Base-by-base conservation (phyloP, 257 asterid species). In the Solanum sejunctum region DNA sequence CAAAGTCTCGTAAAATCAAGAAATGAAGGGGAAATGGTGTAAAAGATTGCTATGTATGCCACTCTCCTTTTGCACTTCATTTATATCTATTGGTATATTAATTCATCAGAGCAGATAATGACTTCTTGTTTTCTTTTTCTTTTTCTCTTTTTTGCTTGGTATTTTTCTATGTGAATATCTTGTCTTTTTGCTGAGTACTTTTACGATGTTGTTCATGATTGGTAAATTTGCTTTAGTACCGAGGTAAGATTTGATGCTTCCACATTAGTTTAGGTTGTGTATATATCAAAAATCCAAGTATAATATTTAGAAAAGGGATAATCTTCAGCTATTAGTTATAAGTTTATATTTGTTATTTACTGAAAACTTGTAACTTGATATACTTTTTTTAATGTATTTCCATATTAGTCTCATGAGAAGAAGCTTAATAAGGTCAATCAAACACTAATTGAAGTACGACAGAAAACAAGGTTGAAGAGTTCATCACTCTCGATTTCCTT, bases 401-500 rank as follows among this genome's bases (percentile, higher is more conserved):
- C 60, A 70, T 70, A 57, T 83, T 86, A 93, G 98, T 89, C 84
- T 17, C 93, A 91, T 75, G 93, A 92, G 87, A 92, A 85, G 79
- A 88, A 88, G 72, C 86, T 93, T 43, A 93, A 92, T 41, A 88
- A 86, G 82, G 91, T 93, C 85, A 88, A 36, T 36, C 41, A 36
- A 36, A 36, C 41, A 36, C 41, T 36, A 4, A 36, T 6, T 36
- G 41, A 36, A 85, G 83, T 92, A 3, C 87, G 54, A 9, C 90
- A 90, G 13, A 92, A 92, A 84, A 52, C 91, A 92, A 91, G 95
- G 98, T 91, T 18, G 54, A 70, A 12, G 26, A 2, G 39, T 86
- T 87, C 8, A 18, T 81, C 28, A 39, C 55, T 41, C 17, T 39
- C 54, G 39, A 4, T 66, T 17, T 70, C 52, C 28, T 39, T 70